phyloP scores from a whole-genome alignment of 23 red algal species.

The Pyropia haitanensis region DNA sequence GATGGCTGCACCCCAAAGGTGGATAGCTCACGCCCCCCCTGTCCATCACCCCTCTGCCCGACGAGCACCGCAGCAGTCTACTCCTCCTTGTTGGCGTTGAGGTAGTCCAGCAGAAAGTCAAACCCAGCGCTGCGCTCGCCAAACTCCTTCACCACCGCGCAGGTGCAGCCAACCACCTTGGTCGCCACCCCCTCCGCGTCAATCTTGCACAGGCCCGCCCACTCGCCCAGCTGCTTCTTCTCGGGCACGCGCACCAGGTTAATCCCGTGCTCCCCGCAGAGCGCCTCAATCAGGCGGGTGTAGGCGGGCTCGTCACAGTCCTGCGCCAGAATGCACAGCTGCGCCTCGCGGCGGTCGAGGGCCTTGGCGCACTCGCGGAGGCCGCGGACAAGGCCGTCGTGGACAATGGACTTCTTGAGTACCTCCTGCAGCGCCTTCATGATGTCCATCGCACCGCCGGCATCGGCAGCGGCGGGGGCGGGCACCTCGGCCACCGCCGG shows the following conservation, averaged over 20 bases:
- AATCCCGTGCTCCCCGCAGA: constrained; percentile 68
- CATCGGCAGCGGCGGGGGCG: constrained; percentile 15
- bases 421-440: constrained; percentile 89
- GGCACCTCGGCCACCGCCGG: constrained; percentile 6
- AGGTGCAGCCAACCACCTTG: constrained; percentile 77
- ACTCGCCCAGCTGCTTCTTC: constrained; percentile 94
- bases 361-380: constrained; percentile 80
- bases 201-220: constrained; percentile 95
- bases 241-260: constrained; percentile 86
- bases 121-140: constrained; percentile 83
- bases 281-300: constrained; percentile 63
- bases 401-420: constrained; percentile 84
- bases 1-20: too few species aligned
- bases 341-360: constrained; percentile 77
- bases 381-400: constrained; percentile 78
- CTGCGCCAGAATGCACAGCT: constrained; percentile 79
- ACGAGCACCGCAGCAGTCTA: background rate
- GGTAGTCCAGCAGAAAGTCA: constrained; percentile 90
- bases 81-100: constrained; percentile 71
- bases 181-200: constrained; percentile 88
- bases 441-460: constrained; percentile 85
- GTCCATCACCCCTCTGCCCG: too few species aligned
- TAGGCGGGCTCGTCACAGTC: constrained; percentile 84
- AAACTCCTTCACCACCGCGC: constrained; percentile 98
- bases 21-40: too few species aligned